These are phyloP conservation scores for Cryptococcus jaspeensis DNA, from an alignment of 1,284 basidiomycete species.

Conservation along the genomic window DNA sequence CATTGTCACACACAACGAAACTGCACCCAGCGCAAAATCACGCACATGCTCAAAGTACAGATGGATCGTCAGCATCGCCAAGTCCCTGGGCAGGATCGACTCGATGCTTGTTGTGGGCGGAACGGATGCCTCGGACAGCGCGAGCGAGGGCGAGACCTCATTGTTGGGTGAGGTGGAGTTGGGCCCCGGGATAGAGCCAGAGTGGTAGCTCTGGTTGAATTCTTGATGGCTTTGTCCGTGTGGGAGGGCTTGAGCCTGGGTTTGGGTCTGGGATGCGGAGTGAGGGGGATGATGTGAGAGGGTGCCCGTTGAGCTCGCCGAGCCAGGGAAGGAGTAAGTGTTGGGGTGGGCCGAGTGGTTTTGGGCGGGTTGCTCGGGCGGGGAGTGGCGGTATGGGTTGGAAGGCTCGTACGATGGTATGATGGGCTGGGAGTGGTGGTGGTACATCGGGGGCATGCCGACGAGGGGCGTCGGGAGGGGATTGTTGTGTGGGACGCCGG, in stretches of 20 bases:
- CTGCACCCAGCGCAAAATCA: not conserved
- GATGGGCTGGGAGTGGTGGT: not conserved
- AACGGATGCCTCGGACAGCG: conserved; percentile 10
- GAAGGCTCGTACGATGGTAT: not conserved
- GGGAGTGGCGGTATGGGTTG: not conserved
- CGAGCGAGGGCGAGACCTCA: conserved; percentile 12
- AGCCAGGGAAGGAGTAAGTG: not conserved
- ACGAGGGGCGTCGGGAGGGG: not conserved
- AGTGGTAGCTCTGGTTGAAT: not conserved
- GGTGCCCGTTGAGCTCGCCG: not conserved
- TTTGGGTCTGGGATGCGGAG: not conserved
- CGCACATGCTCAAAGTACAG: conserved; percentile 30
- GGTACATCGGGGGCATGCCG: conserved; percentile 9
- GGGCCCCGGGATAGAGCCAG: not conserved
- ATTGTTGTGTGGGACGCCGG: too few relatives aligned
- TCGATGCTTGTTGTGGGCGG: conserved; percentile 18
- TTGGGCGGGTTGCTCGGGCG: not conserved
- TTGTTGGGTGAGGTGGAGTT: conserved; percentile 15
- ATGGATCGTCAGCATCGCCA: conserved; percentile 23
- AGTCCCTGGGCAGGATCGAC: conserved; percentile 20
- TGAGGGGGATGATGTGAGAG: not conserved
- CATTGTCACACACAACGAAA: not conserved
- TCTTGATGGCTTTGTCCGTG: not conserved
- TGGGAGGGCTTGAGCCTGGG: not conserved
- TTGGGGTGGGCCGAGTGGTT: not conserved